Evolutionary conservation across 306 rosid species (phyloP), one percentile per base, ranked within the genome.

Genomic region (Purshia tridentata): DNA sequence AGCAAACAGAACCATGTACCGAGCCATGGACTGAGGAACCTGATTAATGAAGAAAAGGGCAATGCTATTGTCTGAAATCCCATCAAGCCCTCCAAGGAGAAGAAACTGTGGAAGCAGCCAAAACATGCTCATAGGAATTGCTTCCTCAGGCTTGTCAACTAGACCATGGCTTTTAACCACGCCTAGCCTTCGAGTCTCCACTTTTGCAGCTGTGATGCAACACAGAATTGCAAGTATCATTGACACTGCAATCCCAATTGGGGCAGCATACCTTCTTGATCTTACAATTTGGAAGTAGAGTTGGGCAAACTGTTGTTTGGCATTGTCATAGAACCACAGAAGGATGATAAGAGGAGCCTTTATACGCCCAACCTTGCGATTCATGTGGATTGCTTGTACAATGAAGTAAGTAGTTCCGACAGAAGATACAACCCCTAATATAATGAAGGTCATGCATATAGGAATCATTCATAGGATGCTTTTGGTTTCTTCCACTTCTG

Each of bases 81-180:
- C 82, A 60, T 77, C 71, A 39, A 69, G 14, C 11, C 71, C 59
- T 2, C 84, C 77, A 0, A 82, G 76, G 12, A 82, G 60, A 40
- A 76, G 19, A 74, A 69, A 85, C 15, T 82, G 83, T 9, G 83
- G 86, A 35, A 85, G 44, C 47, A 86, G 20, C 83, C 87, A 86
- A 37, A 75, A 75, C 66, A 80, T 49, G 63, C 52, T 67, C 83
- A 86, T 80, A 15, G 86, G 83, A 47, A 77, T 69, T 53, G 13
- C 65, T 11, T 68, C 80, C 0, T 55, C 29, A 0, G 76, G 68
- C 15, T 72, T 72, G 6, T 75, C 73, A 49, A 72, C 13, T 35
- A 86, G 8, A n/a, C 62, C 65, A 40, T 74, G 78, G 2, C 68
- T 80, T 8, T 2, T 62, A 7, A 79, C 72, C 71, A 74, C 63